Conservation (phyloP, 371 early-diverging fungal genomes). For the Mortierella sp. region DNA sequence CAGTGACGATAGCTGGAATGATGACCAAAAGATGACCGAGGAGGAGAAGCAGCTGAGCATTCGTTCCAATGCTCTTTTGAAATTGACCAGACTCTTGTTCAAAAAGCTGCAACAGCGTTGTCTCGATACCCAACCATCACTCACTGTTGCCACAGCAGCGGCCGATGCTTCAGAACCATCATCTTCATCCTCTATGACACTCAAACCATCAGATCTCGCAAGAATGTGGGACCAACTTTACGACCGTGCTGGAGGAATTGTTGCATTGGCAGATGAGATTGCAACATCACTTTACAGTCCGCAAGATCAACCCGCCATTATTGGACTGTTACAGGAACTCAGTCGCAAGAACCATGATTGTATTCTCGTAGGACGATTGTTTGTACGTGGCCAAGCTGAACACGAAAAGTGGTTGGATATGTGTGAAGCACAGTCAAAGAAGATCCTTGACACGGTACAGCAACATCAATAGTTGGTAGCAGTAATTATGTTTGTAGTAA, state of each 20-base stretch:
- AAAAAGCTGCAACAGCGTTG: constrained; percentile 56
- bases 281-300: constrained; percentile 53
- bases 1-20: constrained; percentile 52
- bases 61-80: constrained; percentile 38
- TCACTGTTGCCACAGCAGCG: constrained; percentile 2
- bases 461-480: neutral
- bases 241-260: constrained; percentile 40
- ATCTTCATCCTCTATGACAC: constrained; percentile 1
- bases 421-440: constrained; percentile 53
- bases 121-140: constrained; percentile 32
- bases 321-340: constrained; percentile 34
- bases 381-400: constrained; percentile 49
- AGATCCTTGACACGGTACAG: constrained; percentile 39
- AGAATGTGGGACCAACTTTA: constrained; percentile 56
- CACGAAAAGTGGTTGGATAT: constrained; percentile 56
- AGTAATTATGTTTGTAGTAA: too few species aligned
- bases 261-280: constrained; percentile 49
- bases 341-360: constrained; percentile 47
- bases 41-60: constrained; percentile 54
- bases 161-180: neutral
- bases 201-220: constrained; percentile 44
- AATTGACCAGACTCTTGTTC: constrained; percentile 46
- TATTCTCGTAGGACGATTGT: constrained; percentile 46
- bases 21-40: constrained; percentile 49
- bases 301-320: constrained; percentile 30